Base-by-base conservation (phyloP, 495 filamentous ascomycete species). In the Astrocystis sublimbata region DNA sequence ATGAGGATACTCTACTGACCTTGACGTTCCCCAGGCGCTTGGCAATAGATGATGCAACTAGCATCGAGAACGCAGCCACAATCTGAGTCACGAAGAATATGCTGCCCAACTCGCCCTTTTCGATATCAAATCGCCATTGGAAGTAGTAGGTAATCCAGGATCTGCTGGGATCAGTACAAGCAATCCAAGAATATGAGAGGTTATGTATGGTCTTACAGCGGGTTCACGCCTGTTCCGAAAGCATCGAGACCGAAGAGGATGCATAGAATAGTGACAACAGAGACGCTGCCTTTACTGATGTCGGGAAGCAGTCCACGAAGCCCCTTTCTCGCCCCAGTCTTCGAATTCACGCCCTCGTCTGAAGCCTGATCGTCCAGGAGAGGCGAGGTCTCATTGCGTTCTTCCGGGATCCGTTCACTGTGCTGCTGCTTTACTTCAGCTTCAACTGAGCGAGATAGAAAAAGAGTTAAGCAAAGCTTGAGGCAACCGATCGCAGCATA, bases 131-230 rank as follows among this genome's bases (percentile, higher is more conserved):
- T 69, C 92, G 93, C 38, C 79, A 79, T 50, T 86, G 83, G 75
- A 96, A 87, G 79, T 87, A 96, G 73, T 89, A 92, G 21, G 85
- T 88, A 55, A 89, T 86, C 84, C 86, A 87, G 1, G 88, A 86
- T 59, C 67, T 69, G 23, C 24, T 6, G 5, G 0, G 15, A 24
- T 58, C 5, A 45, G 54, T 45, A 6, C 13, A 24, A 0, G n/a
- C 8, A 1, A 1, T 23, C 3, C 4, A 2, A 24, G 54, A 24
- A 38, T 45, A 17, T 21, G 42, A 19, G 40, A 23, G 23, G 15
- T 26, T 6, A 3, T 19, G 26, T 41, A 6, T 36, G 41, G 17
- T 38, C 67, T 64, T 65, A 69, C 67, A 89, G 75, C 31, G 85
- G 82, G 35, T 85, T 87, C 73, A 96, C 83, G 36, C 91, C 89